These are phyloP conservation scores for Arabidopsis arenosa DNA, from an alignment of 345 rosid genomes.

Conservation along the genomic window DNA sequence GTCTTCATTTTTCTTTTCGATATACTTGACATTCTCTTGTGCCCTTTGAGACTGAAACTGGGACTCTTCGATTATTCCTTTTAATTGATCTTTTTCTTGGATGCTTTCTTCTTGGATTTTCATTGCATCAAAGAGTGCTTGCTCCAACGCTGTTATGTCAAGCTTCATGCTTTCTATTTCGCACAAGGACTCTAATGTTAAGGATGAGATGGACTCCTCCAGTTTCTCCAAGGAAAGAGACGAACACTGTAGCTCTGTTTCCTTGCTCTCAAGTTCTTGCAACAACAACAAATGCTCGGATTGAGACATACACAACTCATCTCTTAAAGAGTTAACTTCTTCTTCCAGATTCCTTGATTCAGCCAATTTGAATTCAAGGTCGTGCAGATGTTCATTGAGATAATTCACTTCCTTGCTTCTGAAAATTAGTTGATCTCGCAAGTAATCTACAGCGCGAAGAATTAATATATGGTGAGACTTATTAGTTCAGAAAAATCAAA, in stretches of 20 bases:
- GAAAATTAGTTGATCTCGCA: constrained; percentile 75
- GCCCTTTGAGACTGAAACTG: constrained; percentile 55
- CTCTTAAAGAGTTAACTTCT: constrained; percentile 52
- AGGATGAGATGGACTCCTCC: constrained; percentile 70
- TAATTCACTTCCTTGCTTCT: constrained; percentile 62
- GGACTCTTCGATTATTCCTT: constrained; percentile 53
- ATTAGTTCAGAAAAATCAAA: constrained; percentile 33
- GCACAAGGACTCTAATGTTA: constrained; percentile 70
- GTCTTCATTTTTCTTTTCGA: constrained; percentile 61
- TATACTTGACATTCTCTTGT: constrained; percentile 42
- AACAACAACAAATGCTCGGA: constrained; percentile 54
- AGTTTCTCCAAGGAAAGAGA: constrained; percentile 64
- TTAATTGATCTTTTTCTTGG: constrained; percentile 57
- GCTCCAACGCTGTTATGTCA: constrained; percentile 65
- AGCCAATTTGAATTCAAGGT: constrained; percentile 65
- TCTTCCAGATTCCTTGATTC: constrained; percentile 58
- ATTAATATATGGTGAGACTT: background rate
- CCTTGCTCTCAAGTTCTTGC: constrained; percentile 69
- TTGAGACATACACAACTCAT: constrained; percentile 59
- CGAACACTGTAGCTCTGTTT: constrained; percentile 58
- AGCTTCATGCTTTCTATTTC: constrained; percentile 91
- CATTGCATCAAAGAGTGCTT: constrained; percentile 60
- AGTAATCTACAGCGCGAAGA: constrained; percentile 57
- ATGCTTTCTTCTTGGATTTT: constrained; percentile 59
- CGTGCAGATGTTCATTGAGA: constrained; percentile 59